phyloP scores from a whole-genome alignment of 23 red algal genomes.

The Gracilaria domingensis region DNA sequence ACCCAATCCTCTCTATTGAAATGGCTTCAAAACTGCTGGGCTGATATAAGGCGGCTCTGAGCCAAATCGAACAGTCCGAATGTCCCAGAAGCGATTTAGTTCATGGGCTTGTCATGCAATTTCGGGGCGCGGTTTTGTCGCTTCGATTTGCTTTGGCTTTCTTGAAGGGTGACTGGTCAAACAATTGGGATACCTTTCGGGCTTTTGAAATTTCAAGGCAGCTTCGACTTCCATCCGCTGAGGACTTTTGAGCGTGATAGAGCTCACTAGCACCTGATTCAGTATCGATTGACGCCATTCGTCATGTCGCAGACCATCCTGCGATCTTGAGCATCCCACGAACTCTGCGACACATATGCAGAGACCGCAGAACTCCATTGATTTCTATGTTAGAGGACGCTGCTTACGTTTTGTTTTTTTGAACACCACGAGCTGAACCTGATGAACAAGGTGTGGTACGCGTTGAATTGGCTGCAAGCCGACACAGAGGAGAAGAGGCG shows the following conservation, averaged over 20 bases:
- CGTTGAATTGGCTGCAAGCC: too few relatives aligned
- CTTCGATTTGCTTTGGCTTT: slow-evolving; percentile 54
- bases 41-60: slow-evolving; percentile 23
- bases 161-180: slow-evolving; percentile 69
- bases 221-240: neutral
- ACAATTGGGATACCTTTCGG: slow-evolving; percentile 31
- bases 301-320: slow-evolving; percentile 64
- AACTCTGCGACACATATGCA: slow-evolving; percentile 37
- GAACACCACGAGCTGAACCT: too few relatives aligned
- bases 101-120: slow-evolving; percentile 28
- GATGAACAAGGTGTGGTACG: too few relatives aligned
- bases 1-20: slow-evolving; percentile 23
- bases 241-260: slow-evolving; percentile 29
- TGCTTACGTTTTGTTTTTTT: too few relatives aligned
- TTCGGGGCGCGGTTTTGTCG: slow-evolving; percentile 45
- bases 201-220: slow-evolving; percentile 68
- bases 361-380: slow-evolving; percentile 44
- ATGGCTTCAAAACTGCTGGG: slow-evolving; percentile 28
- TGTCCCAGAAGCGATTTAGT: slow-evolving; percentile 34
- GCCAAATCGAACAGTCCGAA: slow-evolving; percentile 26
- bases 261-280: slow-evolving; percentile 65
- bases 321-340: slow-evolving; percentile 59
- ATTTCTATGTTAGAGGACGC: slow-evolving; percentile 44
- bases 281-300: slow-evolving; percentile 56
- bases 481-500: too few relatives aligned